phyloP scores from a whole-genome alignment of 2,329 filamentous ascomycete species.

The Phymatotrichopsis omnivora region DNA sequence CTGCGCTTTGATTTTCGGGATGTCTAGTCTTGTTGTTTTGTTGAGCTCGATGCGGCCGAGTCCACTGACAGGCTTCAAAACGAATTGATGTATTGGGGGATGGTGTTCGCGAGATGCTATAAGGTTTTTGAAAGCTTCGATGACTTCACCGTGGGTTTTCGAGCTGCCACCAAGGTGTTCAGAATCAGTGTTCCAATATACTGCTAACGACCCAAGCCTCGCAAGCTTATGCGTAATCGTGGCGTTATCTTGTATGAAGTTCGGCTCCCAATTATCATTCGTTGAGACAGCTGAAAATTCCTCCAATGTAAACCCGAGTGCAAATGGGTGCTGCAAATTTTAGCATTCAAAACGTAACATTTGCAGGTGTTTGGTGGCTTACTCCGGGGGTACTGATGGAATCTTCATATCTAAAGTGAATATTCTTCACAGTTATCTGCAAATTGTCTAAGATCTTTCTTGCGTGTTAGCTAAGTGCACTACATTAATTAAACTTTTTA shows the following conservation, averaged over 20 bases:
- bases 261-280: conserved; percentile 86
- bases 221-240: conserved; percentile 86
- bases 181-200: conserved; percentile 98
- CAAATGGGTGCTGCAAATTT: conserved; percentile 61
- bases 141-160: conserved; percentile 60
- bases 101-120: conserved; percentile 60
- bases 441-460: conserved; percentile 84
- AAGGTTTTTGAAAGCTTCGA: conserved; percentile 65
- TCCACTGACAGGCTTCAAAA: conserved; percentile 89
- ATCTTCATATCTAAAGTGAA: conserved; percentile 96
- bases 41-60: conserved; percentile 91
- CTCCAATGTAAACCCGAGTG: conserved; percentile 80
- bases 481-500: too few relatives aligned
- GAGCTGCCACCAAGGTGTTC: conserved; percentile 71
- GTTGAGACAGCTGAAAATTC: conserved; percentile 97
- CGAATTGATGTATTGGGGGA: conserved; percentile 67
- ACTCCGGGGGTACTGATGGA: conserved; percentile 78
- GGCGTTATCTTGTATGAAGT: conserved; percentile 82
- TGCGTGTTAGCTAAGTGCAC: conserved; percentile 13
- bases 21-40: conserved; percentile 71
- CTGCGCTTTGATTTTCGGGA: conserved; percentile 80
- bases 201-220: conserved; percentile 74
- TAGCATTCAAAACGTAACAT: conserved; percentile 1
- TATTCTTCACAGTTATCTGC: conserved; percentile 95
- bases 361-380: conserved; percentile 5